Base-by-base conservation (phyloP, 306 rosid genomes). In the Pyrus pyrifolia region DNA sequence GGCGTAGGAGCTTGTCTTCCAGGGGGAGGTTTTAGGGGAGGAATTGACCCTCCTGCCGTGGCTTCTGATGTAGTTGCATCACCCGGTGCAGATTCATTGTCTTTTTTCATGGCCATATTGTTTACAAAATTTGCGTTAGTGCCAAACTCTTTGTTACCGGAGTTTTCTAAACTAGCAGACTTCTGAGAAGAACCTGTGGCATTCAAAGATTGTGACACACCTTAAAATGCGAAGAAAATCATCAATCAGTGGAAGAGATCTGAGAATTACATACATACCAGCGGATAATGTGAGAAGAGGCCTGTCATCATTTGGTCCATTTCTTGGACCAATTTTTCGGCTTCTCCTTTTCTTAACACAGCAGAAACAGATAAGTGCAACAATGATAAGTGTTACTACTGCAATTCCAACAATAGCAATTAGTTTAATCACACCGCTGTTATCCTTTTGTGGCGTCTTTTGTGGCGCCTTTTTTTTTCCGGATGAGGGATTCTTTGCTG, bases 161-260 rank as follows among this genome's bases (percentile, higher is more conserved):
- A 35, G 60, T 67, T 79, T 79, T 85, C 90, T 78, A 81, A 45
- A 63, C 80, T 82, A 53, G 66, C 73, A 61, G 92, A 82, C 81
- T 83, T 84, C 72, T 49, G 87, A 69, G 95, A 73, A 70, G 89
- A 87, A 69, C 90, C 96, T 93, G 90, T 57, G 78, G 77, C 25
- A 14, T 61, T 62, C 29, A 69, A 33, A 58, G 58, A 76, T 61
- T 62, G 73, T 79, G 58, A 83, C 25, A 67, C 22, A 44, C 66
- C 42, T 29, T 27, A 68, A 15, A 76, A 81, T 30, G 73, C 73
- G 31, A 6, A 72, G 67, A 22, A 58, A 18, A 46, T 23, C 70
- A 42, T 55, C 44, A 58, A 72, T 77, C 71, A 76, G 45, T 14
- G 61, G 46, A 5, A 44, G 11, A 76, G 78, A 61, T 67, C 52